Base-by-base conservation (phyloP, 768 basidiomycete genomes). In the Lyophyllum decastes region DNA sequence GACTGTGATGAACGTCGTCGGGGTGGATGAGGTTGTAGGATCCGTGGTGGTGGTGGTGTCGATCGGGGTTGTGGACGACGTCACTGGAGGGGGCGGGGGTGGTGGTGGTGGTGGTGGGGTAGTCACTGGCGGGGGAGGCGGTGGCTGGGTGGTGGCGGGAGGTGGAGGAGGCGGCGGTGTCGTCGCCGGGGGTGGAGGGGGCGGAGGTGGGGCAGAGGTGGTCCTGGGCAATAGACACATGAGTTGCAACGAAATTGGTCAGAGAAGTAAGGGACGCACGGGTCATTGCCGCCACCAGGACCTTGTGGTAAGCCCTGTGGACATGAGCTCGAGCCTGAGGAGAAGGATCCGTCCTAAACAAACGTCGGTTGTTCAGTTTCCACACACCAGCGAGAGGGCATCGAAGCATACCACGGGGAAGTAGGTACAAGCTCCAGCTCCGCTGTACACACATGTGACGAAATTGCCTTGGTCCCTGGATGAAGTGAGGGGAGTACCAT, bases 271-370 rank as follows among this genome's bases (percentile, higher is more conserved):
- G 24, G 19, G 25, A 48, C 34, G 25, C 51, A 55, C 49, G 58
- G 19, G 16, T 21, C 6, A 25, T 14, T 30, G 7, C 21, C n/a
- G 6, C 34, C 19, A 17, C 25, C 25, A 26, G 24, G 25, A 26
- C 25, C 27, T 44, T 60, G 59, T 2, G 59, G 59, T n/a, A 55
- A n/a, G 10, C 59, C 55, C 17, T 25, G 12, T 0, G 59, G 59
- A 12, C 59, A 60, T 0, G 21, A 1, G 10, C 55, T 60, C 0
- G 55, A 56, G 1, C 59, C 59, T 17, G 59, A 60, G 7, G 59
- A 60, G 26, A 60, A 60, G 22, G 55, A 40, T 7, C 59, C 59
- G 10, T 60, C 43, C 59, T 60, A 35, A n/a, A 5, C 11, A n/a
- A 19, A 30, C 17, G n/a, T 45, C 25, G 16, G 26, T n/a, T n/a